These are phyloP conservation scores for Aspergillus carbonarius DNA, from an alignment of 2,329 filamentous ascomycete species.

Conservation along the genomic window DNA sequence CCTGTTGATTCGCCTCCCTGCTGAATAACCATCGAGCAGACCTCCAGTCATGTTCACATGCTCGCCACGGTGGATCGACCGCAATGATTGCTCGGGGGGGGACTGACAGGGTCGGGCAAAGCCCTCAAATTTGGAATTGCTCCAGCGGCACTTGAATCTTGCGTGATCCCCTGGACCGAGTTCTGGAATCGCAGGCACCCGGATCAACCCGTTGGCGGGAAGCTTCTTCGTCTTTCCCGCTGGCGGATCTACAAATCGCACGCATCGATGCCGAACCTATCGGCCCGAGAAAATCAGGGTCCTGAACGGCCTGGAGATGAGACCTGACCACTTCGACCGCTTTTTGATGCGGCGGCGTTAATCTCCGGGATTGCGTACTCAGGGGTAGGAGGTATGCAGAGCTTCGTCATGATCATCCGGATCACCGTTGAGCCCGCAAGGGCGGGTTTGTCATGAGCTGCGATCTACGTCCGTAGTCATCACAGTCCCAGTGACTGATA, in stretches of 20 bases:
- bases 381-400: background rate
- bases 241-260: background rate
- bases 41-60: background rate
- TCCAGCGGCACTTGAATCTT: background rate
- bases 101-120: background rate
- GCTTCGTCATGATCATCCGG: background rate
- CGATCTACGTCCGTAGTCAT: too few species aligned
- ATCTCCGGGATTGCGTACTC: background rate
- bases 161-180: background rate
- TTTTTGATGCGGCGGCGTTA: background rate
- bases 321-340: too few species aligned
- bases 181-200: background rate
- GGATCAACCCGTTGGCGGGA: background rate
- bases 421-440: background rate
- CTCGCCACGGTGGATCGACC: background rate
- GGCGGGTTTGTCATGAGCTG: background rate
- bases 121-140: background rate
- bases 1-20: background rate
- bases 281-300: background rate
- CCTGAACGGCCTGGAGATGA: too few species aligned
- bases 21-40: background rate
- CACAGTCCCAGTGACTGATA: too few species aligned
- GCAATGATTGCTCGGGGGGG: background rate
- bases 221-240: background rate
- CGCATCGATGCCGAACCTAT: background rate